Base-by-base conservation (phyloP, 108 stramenopile genomes). In the Skeletonema costatum region DNA sequence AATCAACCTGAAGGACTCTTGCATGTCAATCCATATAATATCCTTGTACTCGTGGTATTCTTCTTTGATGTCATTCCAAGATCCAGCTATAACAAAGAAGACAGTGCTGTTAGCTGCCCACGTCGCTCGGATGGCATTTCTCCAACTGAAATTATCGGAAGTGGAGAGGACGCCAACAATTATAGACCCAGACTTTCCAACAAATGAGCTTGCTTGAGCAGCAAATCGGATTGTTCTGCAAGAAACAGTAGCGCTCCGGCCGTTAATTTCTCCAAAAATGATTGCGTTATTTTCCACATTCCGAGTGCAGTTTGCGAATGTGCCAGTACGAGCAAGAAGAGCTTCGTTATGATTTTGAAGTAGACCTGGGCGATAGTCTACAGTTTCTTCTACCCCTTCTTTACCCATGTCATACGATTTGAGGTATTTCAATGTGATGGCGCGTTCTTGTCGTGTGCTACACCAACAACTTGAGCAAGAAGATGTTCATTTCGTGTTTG, bases 1-100 rank as follows among this genome's bases (percentile, higher is more conserved):
- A 12, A 64, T 64, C 63, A 32, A 31, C 63, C 31, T 64, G 63
- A 64, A 64, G 31, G 35, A 17, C 10, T 64, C 63, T 35, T 64
- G 31, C 31, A 35, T 17, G 32, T 64, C 63, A 64, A 64, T 64
- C 63, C 63, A 64, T 35, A 64, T 64, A 5, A 64, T 32, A 32
- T 64, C 63, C 5, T 64, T 64, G 32, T 64, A 64, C 12, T 5
- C 12, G 13, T 64, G 13, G 10, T 35, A 64, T 64, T 64, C 63
- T 17, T 64, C 31, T 13, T 32, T 8, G 31, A 64, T 64, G 16
- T 64, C 63, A 35, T 64, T 12, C 63, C 63, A 64, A 17, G 63
- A 19, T 12, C 63, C 63, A 17, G 63, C 5, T 35, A 64, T 14
- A 17, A 64, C 32, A 38, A 64, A 64, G 35, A 64, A 64, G 8